Base-by-base conservation (phyloP, 2,329 filamentous ascomycete species). In the Lachnellula suecica region DNA sequence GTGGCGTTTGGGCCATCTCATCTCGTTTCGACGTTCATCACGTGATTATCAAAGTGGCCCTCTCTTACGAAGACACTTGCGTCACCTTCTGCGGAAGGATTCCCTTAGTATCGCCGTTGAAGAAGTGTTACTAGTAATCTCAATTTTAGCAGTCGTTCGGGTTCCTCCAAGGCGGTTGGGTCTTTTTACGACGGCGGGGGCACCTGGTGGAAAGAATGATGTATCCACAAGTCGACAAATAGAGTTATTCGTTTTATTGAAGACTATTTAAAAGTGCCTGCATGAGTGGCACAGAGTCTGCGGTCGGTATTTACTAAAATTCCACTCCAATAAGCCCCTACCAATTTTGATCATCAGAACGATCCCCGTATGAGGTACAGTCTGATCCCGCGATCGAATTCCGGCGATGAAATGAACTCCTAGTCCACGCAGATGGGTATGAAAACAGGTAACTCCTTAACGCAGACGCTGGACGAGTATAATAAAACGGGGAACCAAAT, bases 371-470 rank as follows among this genome's bases (percentile, higher is more conserved):
- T 42, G 10, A 25, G 22, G 11, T 13, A 42, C n/a, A n/a, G n/a
- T 20, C 22, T 42, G 15, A 25, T 9, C 15, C 13, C 40, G 17
- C 5, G 20, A 42, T 25, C 20, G 17, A 11, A 20, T 20, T 11
- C 13, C 22, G 17, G 13, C 7, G 44, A 23, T 23, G 38, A 43
- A 49, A 31, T 13, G 40, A 44, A 42, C 41, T n/a, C 42, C 34
- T 37, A 40, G 38, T 44, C 44, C 52, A 44, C 13, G 45, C 42
- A 45, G 37, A 41, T 34, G 46, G 35, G 35, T 49, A 49, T 47
- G 31, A 35, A 45, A 49, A n/a, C 7, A 45, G 48, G 38, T 47
- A 54, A 53, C 51, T 43, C 54, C 51, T 20, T n/a, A 47, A 53
- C 44, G 38, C 54, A 51, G 29, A 43, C 51, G 54, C 54, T 53